Evolutionary conservation across 441 rosid species (phyloP).

Genomic region (Macaranga tanarius): DNA sequence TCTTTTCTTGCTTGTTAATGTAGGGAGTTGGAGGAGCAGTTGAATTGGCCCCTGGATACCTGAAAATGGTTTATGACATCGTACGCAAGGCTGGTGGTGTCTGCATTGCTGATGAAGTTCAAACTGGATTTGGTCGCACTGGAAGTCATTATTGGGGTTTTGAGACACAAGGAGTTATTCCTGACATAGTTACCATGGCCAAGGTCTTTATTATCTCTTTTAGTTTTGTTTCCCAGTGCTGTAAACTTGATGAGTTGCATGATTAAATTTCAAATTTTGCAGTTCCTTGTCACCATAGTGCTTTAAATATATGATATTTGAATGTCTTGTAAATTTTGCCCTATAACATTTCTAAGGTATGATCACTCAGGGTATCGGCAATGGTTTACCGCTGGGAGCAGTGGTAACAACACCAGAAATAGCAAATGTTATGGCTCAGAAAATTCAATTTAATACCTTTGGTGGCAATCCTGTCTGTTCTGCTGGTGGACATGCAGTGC

Average conservation of each 20-base stretch:
- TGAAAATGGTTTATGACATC: conserved; percentile 70
- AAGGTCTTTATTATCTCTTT: conserved; percentile 46
- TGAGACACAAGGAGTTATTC: conserved; percentile 84
- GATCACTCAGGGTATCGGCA: conserved; percentile 74
- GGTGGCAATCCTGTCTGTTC: conserved; percentile 96
- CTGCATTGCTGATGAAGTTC: conserved; percentile 96
- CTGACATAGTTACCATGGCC: conserved; percentile 97
- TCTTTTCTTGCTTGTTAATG: conserved; percentile 8
- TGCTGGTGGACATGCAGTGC: conserved; percentile 87
- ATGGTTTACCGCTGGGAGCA: conserved; percentile 89
- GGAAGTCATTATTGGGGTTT: conserved; percentile 96
- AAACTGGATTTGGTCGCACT: conserved; percentile 87
- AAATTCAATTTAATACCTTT: conserved; percentile 80
- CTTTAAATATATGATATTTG: not conserved
- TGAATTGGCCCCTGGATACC: conserved; percentile 90
- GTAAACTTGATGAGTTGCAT: not conserved
- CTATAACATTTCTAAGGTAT: conserved; percentile 5
- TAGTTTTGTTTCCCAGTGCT: not conserved
- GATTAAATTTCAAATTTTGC: not conserved
- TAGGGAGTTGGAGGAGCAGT: conserved; percentile 96
- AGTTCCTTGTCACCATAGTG: not conserved
- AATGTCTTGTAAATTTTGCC: not conserved
- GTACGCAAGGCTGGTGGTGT: conserved; percentile 84
- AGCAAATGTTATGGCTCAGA: conserved; percentile 71
- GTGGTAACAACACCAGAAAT: conserved; percentile 90